These are phyloP conservation scores for Glycine soja DNA, from an alignment of 306 rosid genomes.

Conservation along the genomic window DNA sequence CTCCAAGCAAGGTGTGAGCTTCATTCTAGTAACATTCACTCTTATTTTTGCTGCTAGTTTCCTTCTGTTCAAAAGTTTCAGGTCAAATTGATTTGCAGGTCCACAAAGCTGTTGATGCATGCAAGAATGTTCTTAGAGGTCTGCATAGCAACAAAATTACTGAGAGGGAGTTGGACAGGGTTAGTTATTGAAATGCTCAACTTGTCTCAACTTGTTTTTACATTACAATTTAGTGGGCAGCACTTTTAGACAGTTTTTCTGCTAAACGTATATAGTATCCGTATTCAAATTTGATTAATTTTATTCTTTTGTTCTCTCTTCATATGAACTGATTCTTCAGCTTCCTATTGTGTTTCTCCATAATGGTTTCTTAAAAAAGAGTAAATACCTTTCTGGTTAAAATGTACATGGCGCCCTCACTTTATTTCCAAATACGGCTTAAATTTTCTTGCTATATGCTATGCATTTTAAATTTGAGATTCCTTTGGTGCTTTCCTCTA, in stretches of 20 bases:
- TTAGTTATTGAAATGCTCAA: conserved; percentile 51
- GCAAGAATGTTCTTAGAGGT: conserved; percentile 97
- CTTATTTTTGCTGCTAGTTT: conserved; percentile 32
- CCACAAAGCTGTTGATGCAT: conserved; percentile 96
- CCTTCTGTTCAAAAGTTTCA: conserved; percentile 41
- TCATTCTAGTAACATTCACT: conserved; percentile 40
- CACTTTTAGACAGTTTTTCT: neutral
- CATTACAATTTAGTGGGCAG: conserved; percentile 26
- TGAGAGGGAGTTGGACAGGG: conserved; percentile 98
- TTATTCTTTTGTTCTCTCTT: neutral
- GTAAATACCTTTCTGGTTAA: conserved; percentile 27
- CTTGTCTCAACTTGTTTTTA: conserved; percentile 26
- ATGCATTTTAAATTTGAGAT: conserved; percentile 27
- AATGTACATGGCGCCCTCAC: conserved; percentile 21
- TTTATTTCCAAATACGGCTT: conserved; percentile 17
- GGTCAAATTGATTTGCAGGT: conserved; percentile 63
- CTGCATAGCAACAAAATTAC: conserved; percentile 87
- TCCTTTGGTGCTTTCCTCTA: conserved; percentile 41
- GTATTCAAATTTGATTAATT: neutral
- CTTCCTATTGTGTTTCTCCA: conserved; percentile 3
- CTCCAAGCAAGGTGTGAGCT: conserved; percentile 86
- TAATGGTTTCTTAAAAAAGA: conserved; percentile 1
- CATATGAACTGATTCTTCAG: conserved; percentile 20
- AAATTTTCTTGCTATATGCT: conserved; percentile 17
- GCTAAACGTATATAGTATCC: conserved; percentile 3